Evolutionary conservation across 1,284 basidiomycete genomes (phyloP), one percentile per base, ranked within the genome.

Genomic region (Flammula alnicola): DNA sequence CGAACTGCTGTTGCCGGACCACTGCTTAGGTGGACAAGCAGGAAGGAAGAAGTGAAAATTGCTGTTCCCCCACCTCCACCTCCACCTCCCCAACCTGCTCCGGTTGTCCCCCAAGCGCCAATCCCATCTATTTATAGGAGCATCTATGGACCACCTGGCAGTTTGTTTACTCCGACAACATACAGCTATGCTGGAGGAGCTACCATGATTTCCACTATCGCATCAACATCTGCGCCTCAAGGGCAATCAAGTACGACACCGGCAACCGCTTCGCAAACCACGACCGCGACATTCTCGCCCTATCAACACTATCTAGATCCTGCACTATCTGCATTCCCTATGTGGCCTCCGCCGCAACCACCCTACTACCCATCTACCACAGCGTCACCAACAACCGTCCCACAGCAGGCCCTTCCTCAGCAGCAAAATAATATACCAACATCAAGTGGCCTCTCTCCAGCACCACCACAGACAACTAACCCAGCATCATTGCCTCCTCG

Each of bases 1-100:
- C 78, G 86, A 44, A 72, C 79, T 27, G 64, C 76, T 5, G 75
- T 93, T 11, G 71, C 83, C 27, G 91, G 91, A 0, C 89, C 90
- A 0, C 72, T 88, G 33, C 50, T 95, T 29, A 77, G 89, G 26
- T 93, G 84, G 83, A 64, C 91, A 19, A 92, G 88, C 61, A 79
- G 76, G 38, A 68, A 66, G 11, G 88, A 91, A 63, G 76, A 82
- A 32, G 69, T 77, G 3, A 74, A 72, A 44, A 69, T 80, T 9
- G 58, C 71, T 14, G 56, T 67, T n/a, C 65, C 62, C 0, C 66
- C 71, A 10, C 67, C 69, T 1, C 60, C 64, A 4, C 56, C 65
- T 11, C 64, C 63, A 8, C 50, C 61, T 12, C 41, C 56, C 14
- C 43, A 41, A 19, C 26, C 38, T 8, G 36, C 32, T 8, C 33